Conservation (phyloP, 2,329 filamentous ascomycete genomes). For the Pleurostoma richardsiae region DNA sequence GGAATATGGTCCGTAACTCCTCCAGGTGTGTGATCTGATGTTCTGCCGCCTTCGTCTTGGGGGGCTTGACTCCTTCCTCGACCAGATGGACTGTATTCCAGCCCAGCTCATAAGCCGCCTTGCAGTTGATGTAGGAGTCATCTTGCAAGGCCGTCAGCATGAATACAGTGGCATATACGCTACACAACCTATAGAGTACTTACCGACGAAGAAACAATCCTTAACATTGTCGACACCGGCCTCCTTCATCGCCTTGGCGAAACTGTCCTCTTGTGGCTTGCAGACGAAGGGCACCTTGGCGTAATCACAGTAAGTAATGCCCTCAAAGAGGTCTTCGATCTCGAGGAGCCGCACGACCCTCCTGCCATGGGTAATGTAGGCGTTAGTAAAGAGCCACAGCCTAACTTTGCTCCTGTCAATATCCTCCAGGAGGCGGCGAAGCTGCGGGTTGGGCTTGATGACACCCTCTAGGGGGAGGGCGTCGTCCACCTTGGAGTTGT, state of each 20-base stretch:
- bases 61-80: constrained; percentile 65
- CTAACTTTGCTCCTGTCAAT: constrained; percentile 81
- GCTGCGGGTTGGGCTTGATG: constrained; percentile 70
- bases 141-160: constrained; percentile 43
- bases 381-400: constrained; percentile 94
- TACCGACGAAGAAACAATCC: constrained; percentile 91
- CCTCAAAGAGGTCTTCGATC: constrained; percentile 87
- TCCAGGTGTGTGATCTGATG: constrained; percentile 71
- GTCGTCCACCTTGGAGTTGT: constrained; percentile 92
- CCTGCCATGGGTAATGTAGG: constrained; percentile 82
- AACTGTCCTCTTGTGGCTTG: constrained; percentile 83
- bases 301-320: constrained; percentile 94
- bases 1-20: constrained; percentile 72
- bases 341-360: constrained; percentile 76
- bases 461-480: constrained; percentile 82
- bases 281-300: constrained; percentile 67
- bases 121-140: constrained; percentile 81
- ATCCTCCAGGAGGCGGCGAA: constrained; percentile 72
- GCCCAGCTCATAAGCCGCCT: constrained; percentile 69
- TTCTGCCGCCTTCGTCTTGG: constrained; percentile 60
- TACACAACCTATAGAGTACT: constrained; percentile 23
- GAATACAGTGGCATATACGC: no score
- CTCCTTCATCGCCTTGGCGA: constrained; percentile 80
- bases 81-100: constrained; percentile 87
- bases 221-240: constrained; percentile 63